Evolutionary conservation across 495 filamentous ascomycete species (phyloP).

Genomic region (Hamigera avellanea): DNA sequence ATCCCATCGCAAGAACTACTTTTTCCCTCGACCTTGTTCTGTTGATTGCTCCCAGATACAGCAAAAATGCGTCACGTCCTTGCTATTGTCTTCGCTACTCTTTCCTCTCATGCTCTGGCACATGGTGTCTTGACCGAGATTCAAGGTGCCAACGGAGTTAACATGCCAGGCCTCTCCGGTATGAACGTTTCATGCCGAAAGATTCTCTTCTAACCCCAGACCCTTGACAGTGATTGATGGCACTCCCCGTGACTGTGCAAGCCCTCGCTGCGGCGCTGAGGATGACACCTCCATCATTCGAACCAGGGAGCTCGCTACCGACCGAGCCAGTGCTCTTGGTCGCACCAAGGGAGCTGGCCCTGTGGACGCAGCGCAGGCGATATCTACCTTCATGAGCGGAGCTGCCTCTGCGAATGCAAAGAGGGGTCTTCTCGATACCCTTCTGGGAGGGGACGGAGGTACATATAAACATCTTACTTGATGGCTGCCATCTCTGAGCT

Average conservation of each 20-base stretch:
- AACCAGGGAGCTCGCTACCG: conserved; percentile 19
- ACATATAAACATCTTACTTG: neutral
- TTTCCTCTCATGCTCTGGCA: neutral
- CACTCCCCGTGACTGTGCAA: conserved; percentile 44
- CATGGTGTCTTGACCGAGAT: conserved; percentile 42
- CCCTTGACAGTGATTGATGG: conserved; percentile 37
- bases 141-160: conserved; percentile 40
- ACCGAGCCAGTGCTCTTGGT: conserved; percentile 40
- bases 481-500: too few species aligned
- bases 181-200: neutral
- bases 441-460: neutral
- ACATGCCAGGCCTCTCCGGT: conserved; percentile 40
- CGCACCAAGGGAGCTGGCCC: conserved; percentile 45
- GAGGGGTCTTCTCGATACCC: neutral
- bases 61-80: too few species aligned
- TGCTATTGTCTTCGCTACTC: too few species aligned
- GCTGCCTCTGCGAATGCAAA: conserved; percentile 1
- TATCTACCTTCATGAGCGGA: conserved; percentile 18
- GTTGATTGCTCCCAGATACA: too few species aligned
- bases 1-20: too few species aligned
- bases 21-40: too few species aligned
- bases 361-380: conserved; percentile 30
- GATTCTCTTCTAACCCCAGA: too few species aligned
- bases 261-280: conserved; percentile 34
- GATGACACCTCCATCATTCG: conserved; percentile 42